Percentiles rank a stretch among this genome's conserved stretches.
Conservation (phyloP, 176 grass and related monocot species). For the Leersia perrieri region DNA sequence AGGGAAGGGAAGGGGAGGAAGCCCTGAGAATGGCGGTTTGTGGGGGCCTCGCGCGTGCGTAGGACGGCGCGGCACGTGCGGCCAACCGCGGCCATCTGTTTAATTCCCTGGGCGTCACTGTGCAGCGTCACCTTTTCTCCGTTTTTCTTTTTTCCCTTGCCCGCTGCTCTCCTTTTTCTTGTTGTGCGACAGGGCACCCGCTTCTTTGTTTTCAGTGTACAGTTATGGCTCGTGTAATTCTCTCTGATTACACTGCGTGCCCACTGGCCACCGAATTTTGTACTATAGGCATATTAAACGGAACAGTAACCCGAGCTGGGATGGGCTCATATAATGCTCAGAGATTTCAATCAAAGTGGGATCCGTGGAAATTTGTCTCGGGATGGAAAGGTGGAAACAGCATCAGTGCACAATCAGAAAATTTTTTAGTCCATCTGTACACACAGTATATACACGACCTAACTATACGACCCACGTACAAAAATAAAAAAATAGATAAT, state of each 20-base stretch:
- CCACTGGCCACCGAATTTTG: neutral
- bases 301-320: neutral
- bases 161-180: neutral
- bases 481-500: too few species aligned
- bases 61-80: conserved; percentile 51
- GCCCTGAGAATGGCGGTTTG: conserved; percentile 33
- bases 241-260: neutral
- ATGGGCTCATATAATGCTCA: too few species aligned
- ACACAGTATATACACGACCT: too few species aligned
- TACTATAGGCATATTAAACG: neutral
- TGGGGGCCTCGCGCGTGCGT: conserved; percentile 30
- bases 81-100: conserved; percentile 3
- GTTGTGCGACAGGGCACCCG: conserved; percentile 3
- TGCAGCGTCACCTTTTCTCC: conserved; percentile 5
- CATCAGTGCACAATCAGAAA: too few species aligned
- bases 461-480: too few species aligned
- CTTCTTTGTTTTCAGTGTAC: conserved; percentile 12
- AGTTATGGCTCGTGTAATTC: neutral
- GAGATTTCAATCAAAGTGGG: too few species aligned
- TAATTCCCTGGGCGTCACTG: neutral
- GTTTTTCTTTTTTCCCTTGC: neutral
- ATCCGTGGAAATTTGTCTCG: too few species aligned
- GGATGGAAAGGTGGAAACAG: too few species aligned
- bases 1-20: neutral
- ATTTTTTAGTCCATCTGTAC: too few species aligned